These are phyloP conservation scores for Stephania japonica DNA, from an alignment of 164 flowering plant genomes.

Conservation along the genomic window DNA sequence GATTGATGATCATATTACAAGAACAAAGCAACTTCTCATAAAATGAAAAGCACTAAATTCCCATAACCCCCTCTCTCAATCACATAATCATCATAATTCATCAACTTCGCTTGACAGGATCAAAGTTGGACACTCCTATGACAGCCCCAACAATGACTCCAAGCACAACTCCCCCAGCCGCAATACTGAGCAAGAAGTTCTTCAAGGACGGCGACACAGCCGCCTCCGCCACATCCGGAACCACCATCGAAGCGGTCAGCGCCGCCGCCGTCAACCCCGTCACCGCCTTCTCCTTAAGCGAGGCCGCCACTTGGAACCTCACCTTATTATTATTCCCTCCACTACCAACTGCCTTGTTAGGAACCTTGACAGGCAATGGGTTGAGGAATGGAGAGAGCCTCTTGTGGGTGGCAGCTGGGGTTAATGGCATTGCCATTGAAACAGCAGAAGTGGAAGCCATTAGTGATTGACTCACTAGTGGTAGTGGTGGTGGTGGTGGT, in stretches of 20 bases:
- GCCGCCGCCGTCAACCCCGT: constrained; percentile 60
- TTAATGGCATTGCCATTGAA: constrained; percentile 45
- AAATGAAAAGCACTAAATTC: neutral
- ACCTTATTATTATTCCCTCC: constrained; percentile 18
- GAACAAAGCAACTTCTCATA: neutral
- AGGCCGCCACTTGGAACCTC: constrained; percentile 42
- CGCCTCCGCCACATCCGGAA: constrained; percentile 57
- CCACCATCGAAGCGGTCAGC: constrained; percentile 49
- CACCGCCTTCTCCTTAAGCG: constrained; percentile 62
- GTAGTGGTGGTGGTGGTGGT: no score
- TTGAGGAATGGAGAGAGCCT: constrained; percentile 36
- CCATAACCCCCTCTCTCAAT: neutral
- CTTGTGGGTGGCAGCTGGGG: constrained; percentile 33
- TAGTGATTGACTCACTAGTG: neutral
- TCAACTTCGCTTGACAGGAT: constrained; percentile 72
- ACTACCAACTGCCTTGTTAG: constrained; percentile 11
- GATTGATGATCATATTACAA: neutral
- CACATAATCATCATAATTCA: neutral
- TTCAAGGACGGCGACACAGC: constrained; percentile 64
- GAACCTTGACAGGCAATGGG: constrained; percentile 40
- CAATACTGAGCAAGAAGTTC: constrained; percentile 84
- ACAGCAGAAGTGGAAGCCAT: constrained; percentile 68
- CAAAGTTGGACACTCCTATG: constrained; percentile 72
- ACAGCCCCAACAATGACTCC: constrained; percentile 56
- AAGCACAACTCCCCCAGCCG: constrained; percentile 66